Evolutionary conservation across 345 rosid genomes (phyloP).

Genomic region (Reutealis trisperma): DNA sequence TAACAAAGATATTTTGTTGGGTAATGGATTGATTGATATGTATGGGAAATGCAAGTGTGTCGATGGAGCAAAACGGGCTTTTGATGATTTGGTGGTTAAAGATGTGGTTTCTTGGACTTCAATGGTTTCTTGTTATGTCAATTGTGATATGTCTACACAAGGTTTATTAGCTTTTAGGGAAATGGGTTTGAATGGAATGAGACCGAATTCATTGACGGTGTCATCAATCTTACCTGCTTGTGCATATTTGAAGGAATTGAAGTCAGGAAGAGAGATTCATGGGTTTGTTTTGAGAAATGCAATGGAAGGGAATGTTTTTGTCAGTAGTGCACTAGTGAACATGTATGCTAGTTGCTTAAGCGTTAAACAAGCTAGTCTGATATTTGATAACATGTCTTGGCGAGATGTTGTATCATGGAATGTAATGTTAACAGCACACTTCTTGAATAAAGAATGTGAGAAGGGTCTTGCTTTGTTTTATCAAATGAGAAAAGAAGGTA

Average conservation of each 20-base stretch:
- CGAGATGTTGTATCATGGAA: constrained; percentile 34
- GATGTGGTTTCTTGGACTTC: constrained; percentile 37
- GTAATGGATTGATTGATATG: constrained; percentile 38
- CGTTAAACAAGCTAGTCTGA: constrained; percentile 19
- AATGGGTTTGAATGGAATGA: constrained; percentile 26
- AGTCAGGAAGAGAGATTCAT: constrained; percentile 30
- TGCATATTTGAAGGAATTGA: constrained; percentile 20
- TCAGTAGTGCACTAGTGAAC: constrained; percentile 33
- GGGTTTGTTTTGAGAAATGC: constrained; percentile 31
- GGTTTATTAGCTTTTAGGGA: constrained; percentile 21
- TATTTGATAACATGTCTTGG: constrained; percentile 21
- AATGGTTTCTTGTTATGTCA: constrained; percentile 29
- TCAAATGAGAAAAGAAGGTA: constrained; percentile 26
- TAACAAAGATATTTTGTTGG: constrained; percentile 17
- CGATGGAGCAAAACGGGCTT: constrained; percentile 23
- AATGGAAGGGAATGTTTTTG: constrained; percentile 22
- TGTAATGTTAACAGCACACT: constrained; percentile 27
- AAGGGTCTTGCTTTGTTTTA: constrained; percentile 30
- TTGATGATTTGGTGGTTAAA: constrained; percentile 23
- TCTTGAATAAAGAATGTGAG: constrained; percentile 27
- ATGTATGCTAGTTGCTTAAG: constrained; percentile 35
- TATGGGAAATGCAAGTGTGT: constrained; percentile 26
- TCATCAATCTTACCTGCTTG: constrained; percentile 30
- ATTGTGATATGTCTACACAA: constrained; percentile 16
- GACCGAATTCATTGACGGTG: constrained; percentile 28